phyloP scores from a whole-genome alignment of 805 yeast species.

The Myxozyma geophila region DNA sequence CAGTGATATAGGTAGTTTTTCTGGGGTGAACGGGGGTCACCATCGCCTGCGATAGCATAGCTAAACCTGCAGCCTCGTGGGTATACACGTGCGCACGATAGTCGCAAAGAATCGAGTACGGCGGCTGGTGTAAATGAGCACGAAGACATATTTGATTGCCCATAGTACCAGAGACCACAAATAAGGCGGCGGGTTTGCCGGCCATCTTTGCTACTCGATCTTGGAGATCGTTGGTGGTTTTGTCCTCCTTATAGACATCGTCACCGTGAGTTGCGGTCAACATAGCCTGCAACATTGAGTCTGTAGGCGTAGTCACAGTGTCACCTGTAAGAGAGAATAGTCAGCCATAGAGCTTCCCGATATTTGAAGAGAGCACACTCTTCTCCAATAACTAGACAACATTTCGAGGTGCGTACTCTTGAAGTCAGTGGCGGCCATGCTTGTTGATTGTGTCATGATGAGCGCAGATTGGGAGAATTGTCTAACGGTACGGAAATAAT shows the following conservation, averaged over 20 bases:
- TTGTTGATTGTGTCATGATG: conserved; percentile 22
- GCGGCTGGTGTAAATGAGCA: conserved; percentile 77
- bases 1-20: conserved; percentile 66
- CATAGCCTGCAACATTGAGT: conserved; percentile 68
- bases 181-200: conserved; percentile 81
- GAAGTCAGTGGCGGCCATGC: conserved; percentile 33
- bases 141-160: conserved; percentile 87
- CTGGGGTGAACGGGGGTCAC: conserved; percentile 79
- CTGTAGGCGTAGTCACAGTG: conserved; percentile 88
- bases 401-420: conserved; percentile 17
- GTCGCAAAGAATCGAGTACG: conserved; percentile 84
- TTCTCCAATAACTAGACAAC: too few species aligned
- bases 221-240: conserved; percentile 68
- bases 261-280: conserved; percentile 71
- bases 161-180: conserved; percentile 86
- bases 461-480: conserved; percentile 4
- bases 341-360: too few species aligned
- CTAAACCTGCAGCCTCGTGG: conserved; percentile 90
- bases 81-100: conserved; percentile 80
- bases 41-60: conserved; percentile 89
- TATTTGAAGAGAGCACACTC: not conserved
- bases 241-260: conserved; percentile 86
- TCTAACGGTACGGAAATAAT: not conserved
- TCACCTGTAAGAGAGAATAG: conserved; percentile 48
- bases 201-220: conserved; percentile 65